A percentile compares a stretch with the other conserved stretches of the same genome.
Evolutionary conservation across 768 basidiomycete genomes (phyloP).

Genomic region (Mycena indigotica): DNA sequence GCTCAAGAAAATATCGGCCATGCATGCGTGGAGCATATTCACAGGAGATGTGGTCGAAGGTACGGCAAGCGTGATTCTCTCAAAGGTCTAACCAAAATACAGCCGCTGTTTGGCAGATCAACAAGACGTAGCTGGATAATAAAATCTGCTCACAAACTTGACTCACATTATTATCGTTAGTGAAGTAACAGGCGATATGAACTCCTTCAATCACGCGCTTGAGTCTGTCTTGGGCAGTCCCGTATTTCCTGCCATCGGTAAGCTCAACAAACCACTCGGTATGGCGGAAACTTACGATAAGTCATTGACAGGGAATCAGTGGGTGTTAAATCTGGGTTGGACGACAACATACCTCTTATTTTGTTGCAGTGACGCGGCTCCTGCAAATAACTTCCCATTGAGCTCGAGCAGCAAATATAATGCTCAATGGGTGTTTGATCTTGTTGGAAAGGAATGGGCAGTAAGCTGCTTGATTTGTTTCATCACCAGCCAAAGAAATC

Average conservation of each 20-base stretch:
- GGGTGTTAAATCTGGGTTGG: slow-evolving; percentile 21
- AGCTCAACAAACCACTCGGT: no score
- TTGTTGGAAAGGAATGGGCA: slow-evolving; percentile 50
- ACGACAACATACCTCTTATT: background rate
- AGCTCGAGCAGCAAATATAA: slow-evolving; percentile 40
- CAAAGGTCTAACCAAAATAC: no score
- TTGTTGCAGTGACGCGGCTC: slow-evolving; percentile 52
- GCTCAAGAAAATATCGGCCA: slow-evolving; percentile 43
- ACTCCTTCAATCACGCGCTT: slow-evolving; percentile 51
- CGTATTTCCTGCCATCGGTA: slow-evolving; percentile 55
- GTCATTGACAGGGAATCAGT: slow-evolving; percentile 51
- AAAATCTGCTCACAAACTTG: no score
- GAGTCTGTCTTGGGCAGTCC: slow-evolving; percentile 40
- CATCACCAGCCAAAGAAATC: no score
- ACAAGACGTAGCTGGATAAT: slow-evolving; percentile 43
- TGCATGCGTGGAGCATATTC: slow-evolving; percentile 55
- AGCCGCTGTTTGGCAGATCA: slow-evolving; percentile 53
- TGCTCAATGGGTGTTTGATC: slow-evolving; percentile 61
- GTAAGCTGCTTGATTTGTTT: slow-evolving; percentile 37
- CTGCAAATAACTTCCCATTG: slow-evolving; percentile 61
- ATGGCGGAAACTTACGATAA: no score
- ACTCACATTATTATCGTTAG: no score
- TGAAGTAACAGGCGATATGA: slow-evolving; percentile 46
- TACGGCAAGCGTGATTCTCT: no score
- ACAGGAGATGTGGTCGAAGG: slow-evolving; percentile 69